Conservation (phyloP, 2,329 filamentous ascomycete species). For the Aotearoamyces nothofagi region DNA sequence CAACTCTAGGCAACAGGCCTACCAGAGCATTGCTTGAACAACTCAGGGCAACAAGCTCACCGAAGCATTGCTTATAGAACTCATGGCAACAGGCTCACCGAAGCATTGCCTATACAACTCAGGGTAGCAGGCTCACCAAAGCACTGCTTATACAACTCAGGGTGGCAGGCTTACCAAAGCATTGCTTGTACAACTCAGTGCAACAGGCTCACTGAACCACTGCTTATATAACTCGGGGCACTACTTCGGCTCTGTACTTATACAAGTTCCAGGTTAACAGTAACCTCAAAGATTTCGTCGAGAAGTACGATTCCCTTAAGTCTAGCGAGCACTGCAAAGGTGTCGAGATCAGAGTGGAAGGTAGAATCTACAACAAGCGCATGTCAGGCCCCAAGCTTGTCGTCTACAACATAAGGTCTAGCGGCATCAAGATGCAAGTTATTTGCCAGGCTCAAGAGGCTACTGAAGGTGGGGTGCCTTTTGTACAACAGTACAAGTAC, state of each 20-base stretch:
- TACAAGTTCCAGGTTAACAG: slow-evolving; percentile 86
- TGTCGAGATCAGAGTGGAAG: slow-evolving; percentile 61
- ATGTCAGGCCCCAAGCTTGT: slow-evolving; percentile 69
- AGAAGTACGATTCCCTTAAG: slow-evolving; percentile 67
- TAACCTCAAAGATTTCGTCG: slow-evolving; percentile 64
- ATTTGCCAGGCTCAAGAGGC: slow-evolving; percentile 80
- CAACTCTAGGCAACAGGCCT: too few species aligned
- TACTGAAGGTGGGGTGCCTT: slow-evolving; percentile 47
- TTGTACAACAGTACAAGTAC: slow-evolving; percentile 82
- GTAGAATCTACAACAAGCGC: slow-evolving; percentile 81
- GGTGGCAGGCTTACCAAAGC: too few species aligned
- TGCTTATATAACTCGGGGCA: too few species aligned
- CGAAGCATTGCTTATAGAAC: too few species aligned
- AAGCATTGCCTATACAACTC: too few species aligned
- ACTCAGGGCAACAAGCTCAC: too few species aligned
- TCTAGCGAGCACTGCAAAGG: slow-evolving; percentile 74
- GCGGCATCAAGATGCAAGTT: slow-evolving; percentile 71
- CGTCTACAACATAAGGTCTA: slow-evolving; percentile 76
- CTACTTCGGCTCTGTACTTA: slow-evolving; percentile 85
- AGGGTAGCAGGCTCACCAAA: too few species aligned
- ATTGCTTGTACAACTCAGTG: too few species aligned
- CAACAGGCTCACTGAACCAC: too few species aligned
- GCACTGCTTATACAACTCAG: too few species aligned
- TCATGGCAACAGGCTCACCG: too few species aligned
- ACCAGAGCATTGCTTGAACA: too few species aligned